Base-by-base conservation (phyloP, 192 early-diverging fungal species). In the Kickxella alabastrina region DNA sequence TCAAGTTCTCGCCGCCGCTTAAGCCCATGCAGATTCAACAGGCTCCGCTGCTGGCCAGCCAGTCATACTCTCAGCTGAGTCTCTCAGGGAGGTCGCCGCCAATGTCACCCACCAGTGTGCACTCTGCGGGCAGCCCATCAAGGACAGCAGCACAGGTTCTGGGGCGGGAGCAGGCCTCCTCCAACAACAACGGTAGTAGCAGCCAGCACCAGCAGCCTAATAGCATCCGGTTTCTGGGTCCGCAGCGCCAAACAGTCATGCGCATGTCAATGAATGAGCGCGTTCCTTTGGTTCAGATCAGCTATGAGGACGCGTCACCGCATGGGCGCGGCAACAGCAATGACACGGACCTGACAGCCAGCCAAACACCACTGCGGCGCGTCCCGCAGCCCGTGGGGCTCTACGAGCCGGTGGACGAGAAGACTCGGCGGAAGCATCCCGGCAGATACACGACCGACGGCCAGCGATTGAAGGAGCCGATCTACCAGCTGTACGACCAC, bases 201-300 rank as follows among this genome's bases (percentile, higher is more conserved):
- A 49, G 36, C 44, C 43, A 26, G 44, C 19, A 8, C 40, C 46
- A 64, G 45, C 31, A 12, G 6, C 6, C 12, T 12, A 32, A 12
- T 44, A 72, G 68, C 45, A 74, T 74, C 10, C 70, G 66, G 54
- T 66, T 74, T 26, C 54, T 74, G 26, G 70, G 70, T n/a, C 70
- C 70, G 25, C 49, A 54, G 34, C 57, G 70, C 17, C 49, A 57
- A n/a, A 47, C 57, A 0, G 28, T 74, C 5, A 22, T 74, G 45
- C 70, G 70, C 42, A 74, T 74, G 70, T 62, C 70, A 10, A 56
- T 66, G 59, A 61, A 74, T 37, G 63, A 59, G 25, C 36, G 49
- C 34, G 46, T 59, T 4, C 53, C 62, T 15, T 26, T 45, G 6
- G 59, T 57, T 24, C 23, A 55, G 1, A 49, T 56, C 4, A 28